phyloP scores from a whole-genome alignment of 768 basidiomycete species.

The Tylopilus rubrobrunneus region DNA sequence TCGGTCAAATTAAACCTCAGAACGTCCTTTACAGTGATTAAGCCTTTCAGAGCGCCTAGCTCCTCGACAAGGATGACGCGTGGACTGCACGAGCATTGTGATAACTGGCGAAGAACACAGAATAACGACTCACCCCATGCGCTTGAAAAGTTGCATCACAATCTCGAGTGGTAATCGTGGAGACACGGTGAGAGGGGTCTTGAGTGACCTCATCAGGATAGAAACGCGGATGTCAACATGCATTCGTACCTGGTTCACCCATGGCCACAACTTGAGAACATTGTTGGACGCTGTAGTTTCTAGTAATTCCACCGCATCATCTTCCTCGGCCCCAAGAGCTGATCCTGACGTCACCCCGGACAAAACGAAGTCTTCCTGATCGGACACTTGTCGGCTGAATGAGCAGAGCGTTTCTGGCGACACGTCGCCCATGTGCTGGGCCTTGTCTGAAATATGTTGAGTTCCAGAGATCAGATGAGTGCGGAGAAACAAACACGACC shows the following conservation, averaged over 20 bases:
- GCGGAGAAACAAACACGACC: constrained; percentile 35
- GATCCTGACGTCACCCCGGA: constrained; percentile 41
- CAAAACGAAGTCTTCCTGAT: constrained; percentile 48
- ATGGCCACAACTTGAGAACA: constrained; percentile 73
- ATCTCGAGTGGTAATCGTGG: constrained; percentile 92
- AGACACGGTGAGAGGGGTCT: constrained; percentile 94
- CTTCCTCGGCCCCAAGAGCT: constrained; percentile 62
- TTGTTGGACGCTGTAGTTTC: constrained; percentile 55
- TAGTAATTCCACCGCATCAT: constrained; percentile 61
- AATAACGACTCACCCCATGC: constrained; percentile 78
- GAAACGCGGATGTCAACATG: neutral
- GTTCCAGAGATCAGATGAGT: neutral
- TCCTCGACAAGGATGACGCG: constrained; percentile 95
- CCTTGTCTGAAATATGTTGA: constrained; percentile 53
- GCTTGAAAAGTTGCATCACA: constrained; percentile 95
- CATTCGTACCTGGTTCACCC: constrained; percentile 83
- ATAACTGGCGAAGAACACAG: neutral
- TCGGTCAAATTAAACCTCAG: constrained; percentile 74
- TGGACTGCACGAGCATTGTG: constrained; percentile 49
- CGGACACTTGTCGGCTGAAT: constrained; percentile 53
- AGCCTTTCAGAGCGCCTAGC: constrained; percentile 73
- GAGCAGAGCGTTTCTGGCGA: constrained; percentile 64
- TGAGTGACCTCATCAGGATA: neutral
- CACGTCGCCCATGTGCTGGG: constrained; percentile 59
- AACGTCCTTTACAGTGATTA: constrained; percentile 96